Conservation (phyloP, 306 rosid species). For the Echinosophora koreensis region DNA sequence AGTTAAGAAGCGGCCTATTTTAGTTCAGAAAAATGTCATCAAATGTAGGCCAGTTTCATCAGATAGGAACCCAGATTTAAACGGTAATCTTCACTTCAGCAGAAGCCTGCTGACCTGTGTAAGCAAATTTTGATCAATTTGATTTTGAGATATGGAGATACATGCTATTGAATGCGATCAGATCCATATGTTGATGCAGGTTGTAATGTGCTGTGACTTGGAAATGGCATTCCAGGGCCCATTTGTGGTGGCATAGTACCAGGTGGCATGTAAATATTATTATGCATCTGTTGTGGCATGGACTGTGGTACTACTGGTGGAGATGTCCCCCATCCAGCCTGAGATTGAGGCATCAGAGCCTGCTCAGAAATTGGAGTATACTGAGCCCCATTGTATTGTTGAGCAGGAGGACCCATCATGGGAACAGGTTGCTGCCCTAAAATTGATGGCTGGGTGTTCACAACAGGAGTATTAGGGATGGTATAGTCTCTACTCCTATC, state of each 20-base stretch:
- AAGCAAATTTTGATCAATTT: slow-evolving; percentile 26
- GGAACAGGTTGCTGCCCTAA: slow-evolving; percentile 83
- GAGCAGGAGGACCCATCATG: slow-evolving; percentile 59
- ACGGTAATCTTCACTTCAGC: slow-evolving; percentile 24
- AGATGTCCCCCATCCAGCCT: slow-evolving; percentile 76
- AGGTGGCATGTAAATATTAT: slow-evolving; percentile 70
- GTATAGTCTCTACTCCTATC: slow-evolving; percentile 98
- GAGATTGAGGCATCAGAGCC: slow-evolving; percentile 63
- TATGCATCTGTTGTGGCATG: slow-evolving; percentile 71
- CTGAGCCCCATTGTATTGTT: slow-evolving; percentile 61
- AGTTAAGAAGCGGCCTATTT: slow-evolving; percentile 8
- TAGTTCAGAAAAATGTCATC: slow-evolving; percentile 28
- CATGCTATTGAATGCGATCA: slow-evolving; percentile 68
- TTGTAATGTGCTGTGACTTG: slow-evolving; percentile 51
- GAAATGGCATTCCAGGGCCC: slow-evolving; percentile 72
- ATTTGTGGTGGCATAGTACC: slow-evolving; percentile 66
- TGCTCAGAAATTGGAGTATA: slow-evolving; percentile 62
- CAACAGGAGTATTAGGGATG: slow-evolving; percentile 68
- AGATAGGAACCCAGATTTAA: slow-evolving; percentile 31
- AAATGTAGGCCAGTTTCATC: slow-evolving; percentile 32
- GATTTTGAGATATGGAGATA: slow-evolving; percentile 22
- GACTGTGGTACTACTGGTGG: slow-evolving; percentile 63
- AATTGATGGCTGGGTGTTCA: slow-evolving; percentile 70
- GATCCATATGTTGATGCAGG: slow-evolving; percentile 63
- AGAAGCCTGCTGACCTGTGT: slow-evolving; percentile 35